Percentiles rank a stretch among this genome's conserved stretches.
Conservation (phyloP, 495 filamentous ascomycete genomes). For the Schizothecium vesticola region DNA sequence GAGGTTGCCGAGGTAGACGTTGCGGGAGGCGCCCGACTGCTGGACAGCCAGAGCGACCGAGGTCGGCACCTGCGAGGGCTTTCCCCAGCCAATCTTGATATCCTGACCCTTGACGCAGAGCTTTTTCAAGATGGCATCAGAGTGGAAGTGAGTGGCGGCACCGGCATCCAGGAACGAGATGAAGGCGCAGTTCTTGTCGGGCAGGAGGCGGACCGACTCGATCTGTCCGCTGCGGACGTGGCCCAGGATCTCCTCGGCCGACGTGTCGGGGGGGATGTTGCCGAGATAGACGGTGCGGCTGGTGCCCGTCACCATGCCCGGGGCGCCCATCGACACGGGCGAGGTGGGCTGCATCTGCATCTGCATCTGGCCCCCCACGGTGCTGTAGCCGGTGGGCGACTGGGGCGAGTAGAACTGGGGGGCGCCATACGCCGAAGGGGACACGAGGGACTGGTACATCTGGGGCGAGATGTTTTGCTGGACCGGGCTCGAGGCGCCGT, state of each 20-base stretch:
- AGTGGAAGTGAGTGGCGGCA: slow-evolving; percentile 98
- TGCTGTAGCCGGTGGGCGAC: slow-evolving; percentile 74
- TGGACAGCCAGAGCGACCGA: slow-evolving; percentile 95
- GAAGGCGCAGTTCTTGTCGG: slow-evolving; percentile 99
- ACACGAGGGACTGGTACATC: slow-evolving; percentile 71
- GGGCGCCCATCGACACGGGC: slow-evolving; percentile 60
- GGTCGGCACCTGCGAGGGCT: slow-evolving; percentile 95
- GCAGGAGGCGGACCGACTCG: slow-evolving; percentile 90
- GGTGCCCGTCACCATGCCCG: slow-evolving; percentile 79
- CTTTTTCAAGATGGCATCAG: slow-evolving; percentile 98
- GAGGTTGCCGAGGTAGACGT: slow-evolving; percentile 94
- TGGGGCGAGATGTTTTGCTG: slow-evolving; percentile 60
- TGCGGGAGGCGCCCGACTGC: slow-evolving; percentile 95
- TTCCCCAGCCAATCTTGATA: slow-evolving; percentile 99
- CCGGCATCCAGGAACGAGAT: slow-evolving; percentile 97
- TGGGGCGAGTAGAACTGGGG: slow-evolving; percentile 76
- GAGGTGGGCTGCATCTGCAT: slow-evolving; percentile 48
- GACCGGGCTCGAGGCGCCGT: slow-evolving; percentile 43
- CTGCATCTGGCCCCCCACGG: slow-evolving; percentile 54
- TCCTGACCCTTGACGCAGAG: slow-evolving; percentile 96
- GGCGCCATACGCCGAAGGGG: slow-evolving; percentile 66
- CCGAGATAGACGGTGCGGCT: slow-evolving; percentile 96
- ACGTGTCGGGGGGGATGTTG: slow-evolving; percentile 97
- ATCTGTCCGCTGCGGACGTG: slow-evolving; percentile 98
- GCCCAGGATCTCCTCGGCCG: slow-evolving; percentile 93